Conservation (phyloP, 257 asterid genomes). For the Salvia splendens region DNA sequence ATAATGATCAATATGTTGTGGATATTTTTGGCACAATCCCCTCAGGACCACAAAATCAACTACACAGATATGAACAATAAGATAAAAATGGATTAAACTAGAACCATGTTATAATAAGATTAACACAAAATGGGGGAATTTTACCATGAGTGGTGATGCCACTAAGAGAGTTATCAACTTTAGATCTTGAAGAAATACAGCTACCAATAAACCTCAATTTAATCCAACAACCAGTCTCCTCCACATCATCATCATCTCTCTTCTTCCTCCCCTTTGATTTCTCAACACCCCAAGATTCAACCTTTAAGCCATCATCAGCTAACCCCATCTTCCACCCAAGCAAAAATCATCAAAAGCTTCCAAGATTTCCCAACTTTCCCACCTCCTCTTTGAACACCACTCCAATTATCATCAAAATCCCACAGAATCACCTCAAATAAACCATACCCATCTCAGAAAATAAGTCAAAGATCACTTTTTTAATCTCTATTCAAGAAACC, state of each 20-base stretch:
- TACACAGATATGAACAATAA: conserved; percentile 12
- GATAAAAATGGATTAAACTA: conserved; percentile 12
- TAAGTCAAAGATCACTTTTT: background rate
- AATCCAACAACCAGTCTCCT: conserved; percentile 70
- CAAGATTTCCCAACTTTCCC: conserved; percentile 26
- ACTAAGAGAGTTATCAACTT: conserved; percentile 88
- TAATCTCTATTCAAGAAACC: conserved; percentile 17
- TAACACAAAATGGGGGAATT: background rate
- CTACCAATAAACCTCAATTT: conserved; percentile 71
- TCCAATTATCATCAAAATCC: conserved; percentile 22
- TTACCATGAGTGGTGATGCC: conserved; percentile 89
- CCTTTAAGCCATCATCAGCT: conserved; percentile 50
- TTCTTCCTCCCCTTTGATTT: conserved; percentile 51
- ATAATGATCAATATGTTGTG: background rate
- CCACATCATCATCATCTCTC: conserved; percentile 41
- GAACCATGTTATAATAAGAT: conserved; percentile 6
- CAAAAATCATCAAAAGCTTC: conserved; percentile 42
- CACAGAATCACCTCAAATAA: conserved; percentile 35
- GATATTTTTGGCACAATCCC: conserved; percentile 9
- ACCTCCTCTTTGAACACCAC: conserved; percentile 11
- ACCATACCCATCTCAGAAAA: conserved; percentile 6
- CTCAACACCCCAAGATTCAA: conserved; percentile 51
- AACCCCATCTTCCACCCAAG: conserved; percentile 64
- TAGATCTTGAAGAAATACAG: conserved; percentile 97
- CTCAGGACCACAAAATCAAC: background rate